Evolutionary conservation across 768 basidiomycete genomes (phyloP), one percentile per base, ranked within the genome.

Genomic region (Floccularia luteovirens): DNA sequence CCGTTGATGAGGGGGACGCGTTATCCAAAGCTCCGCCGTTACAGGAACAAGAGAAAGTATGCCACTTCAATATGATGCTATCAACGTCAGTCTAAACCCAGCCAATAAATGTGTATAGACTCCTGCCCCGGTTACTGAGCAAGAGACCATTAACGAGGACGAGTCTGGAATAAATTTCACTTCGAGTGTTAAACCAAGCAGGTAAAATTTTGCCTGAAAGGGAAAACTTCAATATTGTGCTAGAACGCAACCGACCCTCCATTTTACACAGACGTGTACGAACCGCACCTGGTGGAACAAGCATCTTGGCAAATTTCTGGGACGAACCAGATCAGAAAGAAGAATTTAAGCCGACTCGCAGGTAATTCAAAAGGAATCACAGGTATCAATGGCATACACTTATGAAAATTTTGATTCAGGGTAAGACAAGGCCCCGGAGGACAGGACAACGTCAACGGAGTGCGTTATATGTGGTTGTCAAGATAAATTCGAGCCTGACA

Each of bases 351-450:
- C 84, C 84, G 3, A 82, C 82, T 13, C 77, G 84, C 50, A 72
- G 76, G 83, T 79, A 58, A 3, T 31, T 30, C 16, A 8, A 27
- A 0, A 10, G 5, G 14, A 22, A 14, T 19, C 7, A 28, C 10
- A 14, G 7, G 32, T 19, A 6, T 19, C 16, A 8, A 34, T 34
- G n/a, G 7, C n/a, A n/a, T n/a, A n/a, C 3, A 36, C 36, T n/a
- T 42, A 39, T 38, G 36, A 39, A 35, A 28, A 25, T 31, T 21
- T 39, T 8, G 23, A 33, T 3, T 16, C 36, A 85, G 82, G 42
- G 82, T 85, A 23, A 67, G 80, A 44, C 69, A 85, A 56, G 70
- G 69, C 31, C 82, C 82, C 23, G 82, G 82, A 49, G 82, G 82
- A 19, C 54, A 67, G 36, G 82, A 85, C 53, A 74, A 64, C 51